Conservation (phyloP, 2,329 filamentous ascomycete species). For the Xylaria sp. region DNA sequence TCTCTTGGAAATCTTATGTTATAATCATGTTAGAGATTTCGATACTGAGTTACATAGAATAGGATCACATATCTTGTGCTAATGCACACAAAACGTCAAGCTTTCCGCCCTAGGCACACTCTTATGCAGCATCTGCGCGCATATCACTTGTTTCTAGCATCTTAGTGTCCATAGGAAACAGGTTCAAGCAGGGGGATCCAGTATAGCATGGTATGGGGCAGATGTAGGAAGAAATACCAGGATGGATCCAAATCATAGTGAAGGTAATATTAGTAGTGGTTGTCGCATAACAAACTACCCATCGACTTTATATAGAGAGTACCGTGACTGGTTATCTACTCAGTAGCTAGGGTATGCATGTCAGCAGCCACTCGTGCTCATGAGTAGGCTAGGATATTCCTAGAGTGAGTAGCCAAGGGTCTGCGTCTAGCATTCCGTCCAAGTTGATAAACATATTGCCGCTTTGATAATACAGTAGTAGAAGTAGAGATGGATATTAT, state of each 20-base stretch:
- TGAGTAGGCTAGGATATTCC: too few relatives aligned
- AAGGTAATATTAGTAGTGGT: not conserved
- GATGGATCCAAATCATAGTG: not conserved
- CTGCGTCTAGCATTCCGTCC: too few relatives aligned
- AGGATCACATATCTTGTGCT: not conserved
- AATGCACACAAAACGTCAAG: not conserved
- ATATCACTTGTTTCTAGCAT: not conserved
- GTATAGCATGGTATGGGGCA: not conserved
- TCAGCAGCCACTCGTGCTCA: too few relatives aligned
- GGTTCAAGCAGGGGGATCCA: not conserved
- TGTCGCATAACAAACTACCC: too few relatives aligned
- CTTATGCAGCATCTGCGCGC: not conserved
- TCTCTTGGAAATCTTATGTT: slow-evolving; percentile 15
- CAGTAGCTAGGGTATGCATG: too few relatives aligned
- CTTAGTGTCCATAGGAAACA: not conserved
- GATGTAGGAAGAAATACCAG: not conserved
- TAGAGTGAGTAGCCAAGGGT: too few relatives aligned
- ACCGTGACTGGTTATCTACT: too few relatives aligned
- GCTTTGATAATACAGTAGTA: too few relatives aligned
- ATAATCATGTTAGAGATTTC: slow-evolving; percentile 21
- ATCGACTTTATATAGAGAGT: too few relatives aligned
- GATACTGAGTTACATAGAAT: slow-evolving; percentile 23
- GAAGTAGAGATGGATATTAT: too few relatives aligned
- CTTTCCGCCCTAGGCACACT: too few relatives aligned
- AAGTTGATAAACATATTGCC: too few relatives aligned